These are phyloP conservation scores for Phytophthora macrochlamydospora DNA, from an alignment of 352 stramenopile species.

Conservation along the genomic window DNA sequence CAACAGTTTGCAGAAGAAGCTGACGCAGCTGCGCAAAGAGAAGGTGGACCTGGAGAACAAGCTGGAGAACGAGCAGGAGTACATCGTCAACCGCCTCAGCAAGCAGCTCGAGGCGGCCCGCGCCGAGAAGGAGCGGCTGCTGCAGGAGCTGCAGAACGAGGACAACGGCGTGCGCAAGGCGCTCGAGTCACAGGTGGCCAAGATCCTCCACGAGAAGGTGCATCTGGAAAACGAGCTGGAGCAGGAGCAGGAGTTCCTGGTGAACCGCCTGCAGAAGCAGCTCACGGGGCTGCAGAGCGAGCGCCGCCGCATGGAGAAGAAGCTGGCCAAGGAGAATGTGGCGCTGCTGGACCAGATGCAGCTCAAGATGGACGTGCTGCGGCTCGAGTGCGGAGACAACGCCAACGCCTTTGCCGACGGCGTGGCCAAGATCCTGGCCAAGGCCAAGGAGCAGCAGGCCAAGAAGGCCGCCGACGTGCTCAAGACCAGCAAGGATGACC, in stretches of 20 bases:
- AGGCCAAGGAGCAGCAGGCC: slow-evolving; percentile 60
- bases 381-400: slow-evolving; percentile 61
- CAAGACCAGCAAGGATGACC: slow-evolving; percentile 70
- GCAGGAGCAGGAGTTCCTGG: slow-evolving; percentile 88
- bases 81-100: slow-evolving; percentile 92
- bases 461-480: slow-evolving; percentile 51
- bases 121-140: slow-evolving; percentile 69
- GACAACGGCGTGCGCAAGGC: slow-evolving; percentile 66
- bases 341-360: slow-evolving; percentile 71
- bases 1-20: slow-evolving; percentile 90
- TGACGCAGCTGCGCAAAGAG: slow-evolving; percentile 86
- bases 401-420: slow-evolving; percentile 63
- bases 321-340: slow-evolving; percentile 76
- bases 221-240: slow-evolving; percentile 87
- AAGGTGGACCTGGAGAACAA: slow-evolving; percentile 94
- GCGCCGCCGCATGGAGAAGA: slow-evolving; percentile 75
- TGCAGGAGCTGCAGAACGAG: slow-evolving; percentile 71
- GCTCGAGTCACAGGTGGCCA: slow-evolving; percentile 78
- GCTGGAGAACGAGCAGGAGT: slow-evolving; percentile 91
- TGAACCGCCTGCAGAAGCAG: slow-evolving; percentile 88
- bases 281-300: slow-evolving; percentile 69
- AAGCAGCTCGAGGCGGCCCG: slow-evolving; percentile 82
- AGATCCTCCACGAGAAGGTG: slow-evolving; percentile 87
- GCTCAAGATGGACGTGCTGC: slow-evolving; percentile 65
- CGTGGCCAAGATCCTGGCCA: slow-evolving; percentile 49